Evolutionary conservation across 1,139 yeast genomes (phyloP), one percentile per base, ranked within the genome.

Genomic region (Geotrichum klebahnii): DNA sequence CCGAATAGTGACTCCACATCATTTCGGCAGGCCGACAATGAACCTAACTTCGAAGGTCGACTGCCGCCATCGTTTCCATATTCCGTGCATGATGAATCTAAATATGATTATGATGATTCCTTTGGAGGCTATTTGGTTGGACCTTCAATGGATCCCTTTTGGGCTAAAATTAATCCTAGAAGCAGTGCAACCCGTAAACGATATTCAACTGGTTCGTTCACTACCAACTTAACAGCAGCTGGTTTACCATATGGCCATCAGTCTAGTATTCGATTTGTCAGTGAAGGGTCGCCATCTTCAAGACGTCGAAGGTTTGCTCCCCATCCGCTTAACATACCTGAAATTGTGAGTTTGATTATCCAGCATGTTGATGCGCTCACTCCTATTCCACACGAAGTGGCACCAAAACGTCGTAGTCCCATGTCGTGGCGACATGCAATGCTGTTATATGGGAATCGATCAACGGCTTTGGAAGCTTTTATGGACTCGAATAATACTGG

Each of bases 391-490:
- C 77, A 74, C 51, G 90, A 84, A 61, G 66, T 66, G 10, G 67
- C 79, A 0, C 84, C 85, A 36, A 63, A 74, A 39, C 52, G 94
- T 57, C 75, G 94, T 57, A 77, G 76, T 54, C 95, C 95, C 12
- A 67, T 81, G 61, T 81, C 86, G 4, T 77, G 72, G 51, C 72
- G 79, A 28, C 95, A 84, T 63, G 81, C 84, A 1, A 65, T 76
- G 51, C 60, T 79, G 39, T 72, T 79, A 17, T 76, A 78, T 65
- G 87, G 88, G 17, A 75, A 79, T 60, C 71, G 72, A 41, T 61
- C 67, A 23, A 61, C 65, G 32, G 92, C 92, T 1, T 60, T 67
- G 35, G 62, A 66, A 46, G 76, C 81, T 1, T 76, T 86, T 5
- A n/a, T 10, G 82, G 61, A 67, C 23, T 67, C 26, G 2, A 44